A percentile compares a stretch with the other conserved stretches of the same genome.
These are phyloP conservation scores for Pythium phragmitis DNA, from an alignment of 352 stramenopile species.

Conservation along the genomic window DNA sequence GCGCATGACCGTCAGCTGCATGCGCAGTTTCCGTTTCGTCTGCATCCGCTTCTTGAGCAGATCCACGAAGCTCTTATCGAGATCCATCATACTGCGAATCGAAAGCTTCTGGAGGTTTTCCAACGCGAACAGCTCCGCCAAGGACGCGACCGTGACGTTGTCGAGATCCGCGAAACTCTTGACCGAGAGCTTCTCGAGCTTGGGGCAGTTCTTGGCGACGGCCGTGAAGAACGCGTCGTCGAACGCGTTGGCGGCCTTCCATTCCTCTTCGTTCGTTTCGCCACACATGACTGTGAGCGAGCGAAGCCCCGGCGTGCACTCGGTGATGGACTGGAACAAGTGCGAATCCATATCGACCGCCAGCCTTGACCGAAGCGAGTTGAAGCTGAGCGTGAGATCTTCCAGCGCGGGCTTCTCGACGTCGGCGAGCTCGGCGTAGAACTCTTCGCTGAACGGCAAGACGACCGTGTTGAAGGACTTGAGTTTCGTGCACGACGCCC, in stretches of 20 bases:
- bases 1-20: constrained; percentile 8
- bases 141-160: not conserved
- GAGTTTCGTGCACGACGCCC: constrained; percentile 10
- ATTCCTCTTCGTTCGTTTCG: constrained; percentile 6
- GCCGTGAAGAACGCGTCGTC: constrained; percentile 19
- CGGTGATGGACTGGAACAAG: constrained; percentile 4
- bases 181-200: constrained; percentile 15
- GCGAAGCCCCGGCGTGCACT: constrained; percentile 6
- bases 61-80: constrained; percentile 15
- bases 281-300: constrained; percentile 12
- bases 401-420: constrained; percentile 11
- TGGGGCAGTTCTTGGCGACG: not conserved
- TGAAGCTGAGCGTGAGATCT: constrained; percentile 18
- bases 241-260: constrained; percentile 1
- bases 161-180: constrained; percentile 8
- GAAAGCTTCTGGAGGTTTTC: not conserved
- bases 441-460: constrained; percentile 12
- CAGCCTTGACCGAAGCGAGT: constrained; percentile 10
- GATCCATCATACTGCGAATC: constrained; percentile 6
- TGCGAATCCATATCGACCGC: constrained; percentile 2
- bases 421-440: constrained; percentile 3
- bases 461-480: constrained; percentile 23
- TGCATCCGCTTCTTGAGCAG: constrained; percentile 6
- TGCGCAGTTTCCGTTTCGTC: constrained; percentile 1
- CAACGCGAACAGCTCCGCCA: constrained; percentile 3